phyloP scores from a whole-genome alignment of 768 basidiomycete species.

The Suillus subaureus region DNA sequence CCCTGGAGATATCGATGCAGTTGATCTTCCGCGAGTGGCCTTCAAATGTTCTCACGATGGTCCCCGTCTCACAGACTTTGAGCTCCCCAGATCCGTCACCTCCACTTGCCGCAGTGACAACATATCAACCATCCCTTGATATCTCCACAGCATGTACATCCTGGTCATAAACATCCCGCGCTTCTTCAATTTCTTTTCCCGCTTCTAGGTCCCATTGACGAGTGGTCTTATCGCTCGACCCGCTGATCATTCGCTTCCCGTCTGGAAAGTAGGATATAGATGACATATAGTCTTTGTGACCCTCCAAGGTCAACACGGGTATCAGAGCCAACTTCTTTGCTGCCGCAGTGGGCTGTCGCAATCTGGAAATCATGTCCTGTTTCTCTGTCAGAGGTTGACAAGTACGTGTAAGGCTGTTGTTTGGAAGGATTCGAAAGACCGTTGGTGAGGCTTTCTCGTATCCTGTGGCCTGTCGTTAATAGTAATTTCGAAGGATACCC shows the following conservation, averaged over 20 bases:
- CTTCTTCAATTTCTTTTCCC: background rate
- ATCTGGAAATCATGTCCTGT: background rate
- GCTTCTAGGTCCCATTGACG: background rate
- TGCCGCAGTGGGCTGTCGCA: too few relatives aligned
- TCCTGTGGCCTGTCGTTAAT: background rate
- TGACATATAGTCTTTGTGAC: background rate
- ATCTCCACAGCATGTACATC: background rate
- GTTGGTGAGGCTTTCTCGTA: background rate
- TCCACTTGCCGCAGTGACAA: too few relatives aligned
- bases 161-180: background rate
- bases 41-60: background rate
- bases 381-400: background rate
- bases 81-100: background rate
- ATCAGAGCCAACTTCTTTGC: background rate
- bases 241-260: background rate
- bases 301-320: background rate
- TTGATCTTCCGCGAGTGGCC: background rate
- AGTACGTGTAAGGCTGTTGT: background rate
- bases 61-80: background rate
- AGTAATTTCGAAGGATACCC: background rate
- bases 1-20: background rate
- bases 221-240: background rate
- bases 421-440: background rate
- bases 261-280: background rate
- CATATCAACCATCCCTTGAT: background rate